A percentile compares a stretch with the other conserved stretches of the same genome.
Evolutionary conservation across 148 eudicot species (phyloP).

Genomic region (Rhododendron ovatum): DNA sequence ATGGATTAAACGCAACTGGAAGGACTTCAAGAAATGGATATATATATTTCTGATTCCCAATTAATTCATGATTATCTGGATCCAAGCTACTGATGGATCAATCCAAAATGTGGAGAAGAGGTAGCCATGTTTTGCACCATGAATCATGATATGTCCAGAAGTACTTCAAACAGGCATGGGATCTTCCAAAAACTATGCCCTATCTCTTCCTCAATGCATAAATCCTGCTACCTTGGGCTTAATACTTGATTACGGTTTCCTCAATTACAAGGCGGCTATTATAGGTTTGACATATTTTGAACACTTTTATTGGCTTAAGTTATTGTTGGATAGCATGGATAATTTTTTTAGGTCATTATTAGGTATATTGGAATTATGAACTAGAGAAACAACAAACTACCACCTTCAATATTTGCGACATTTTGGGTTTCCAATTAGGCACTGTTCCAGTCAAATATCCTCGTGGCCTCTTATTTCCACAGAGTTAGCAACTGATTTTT

Average conservation of each 20-base stretch:
- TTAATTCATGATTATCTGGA: conserved; percentile 35
- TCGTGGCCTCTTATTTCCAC: background rate
- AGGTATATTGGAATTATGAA: background rate
- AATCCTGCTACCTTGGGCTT: conserved; percentile 57
- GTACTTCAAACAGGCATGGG: conserved; percentile 73
- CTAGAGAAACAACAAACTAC: background rate
- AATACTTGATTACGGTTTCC: conserved; percentile 71
- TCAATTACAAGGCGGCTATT: conserved; percentile 60
- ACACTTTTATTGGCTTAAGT: background rate
- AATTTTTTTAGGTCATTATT: background rate
- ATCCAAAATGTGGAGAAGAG: conserved; percentile 83
- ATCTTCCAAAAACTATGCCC: conserved; percentile 68
- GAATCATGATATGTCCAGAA: conserved; percentile 53
- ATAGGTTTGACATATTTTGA: conserved; percentile 33
- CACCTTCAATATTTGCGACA: background rate
- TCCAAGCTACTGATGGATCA: conserved; percentile 74
- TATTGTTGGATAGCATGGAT: background rate
- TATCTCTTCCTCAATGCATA: conserved; percentile 72
- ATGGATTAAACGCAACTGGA: conserved; percentile 3
- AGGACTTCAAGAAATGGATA: conserved; percentile 18
- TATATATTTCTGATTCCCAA: background rate
- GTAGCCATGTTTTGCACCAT: conserved; percentile 81
- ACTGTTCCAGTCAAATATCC: background rate
- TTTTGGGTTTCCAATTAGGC: background rate
- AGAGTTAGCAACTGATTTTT: background rate